A percentile compares a stretch with the other conserved stretches of the same genome.
Conservation (phyloP, 176 grass and related monocot species). For the Ensete glaucum region DNA sequence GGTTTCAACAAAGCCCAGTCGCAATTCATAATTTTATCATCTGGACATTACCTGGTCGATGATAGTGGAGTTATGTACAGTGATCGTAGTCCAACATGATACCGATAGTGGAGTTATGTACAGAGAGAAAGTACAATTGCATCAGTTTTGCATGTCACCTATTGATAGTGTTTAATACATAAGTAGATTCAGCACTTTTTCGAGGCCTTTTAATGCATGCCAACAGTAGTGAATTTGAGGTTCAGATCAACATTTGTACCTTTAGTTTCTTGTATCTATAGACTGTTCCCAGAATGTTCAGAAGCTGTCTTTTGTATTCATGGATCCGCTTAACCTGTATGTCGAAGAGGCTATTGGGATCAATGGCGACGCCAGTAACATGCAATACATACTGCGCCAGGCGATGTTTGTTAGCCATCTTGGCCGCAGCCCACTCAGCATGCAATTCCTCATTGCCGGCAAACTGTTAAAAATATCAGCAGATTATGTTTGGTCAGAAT, state of each 20-base stretch:
- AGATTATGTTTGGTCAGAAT: not conserved
- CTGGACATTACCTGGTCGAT: too few relatives aligned
- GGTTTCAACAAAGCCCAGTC: not conserved
- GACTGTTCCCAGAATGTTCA: conserved; percentile 65
- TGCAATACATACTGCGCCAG: conserved; percentile 63
- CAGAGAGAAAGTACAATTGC: too few relatives aligned
- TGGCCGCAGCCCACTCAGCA: conserved; percentile 59
- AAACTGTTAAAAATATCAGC: conserved; percentile 33
- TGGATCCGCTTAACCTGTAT: conserved; percentile 87
- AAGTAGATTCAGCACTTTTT: too few relatives aligned
- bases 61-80: too few relatives aligned
- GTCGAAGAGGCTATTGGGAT: conserved; percentile 57
- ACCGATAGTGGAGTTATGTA: too few relatives aligned
- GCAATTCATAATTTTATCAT: too few relatives aligned
- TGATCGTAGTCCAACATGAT: too few relatives aligned
- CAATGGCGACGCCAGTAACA: conserved; percentile 43
- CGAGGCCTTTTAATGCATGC: too few relatives aligned
- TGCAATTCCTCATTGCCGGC: conserved; percentile 64
- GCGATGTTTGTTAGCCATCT: conserved; percentile 58
- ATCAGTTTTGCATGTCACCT: too few relatives aligned
- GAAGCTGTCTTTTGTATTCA: conserved; percentile 73
- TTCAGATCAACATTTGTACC: conserved; percentile 10
- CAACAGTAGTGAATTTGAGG: not conserved
- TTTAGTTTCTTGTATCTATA: conserved; percentile 79
- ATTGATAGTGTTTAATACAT: too few relatives aligned